These are phyloP conservation scores for Xylariales sp. DNA, from an alignment of 2,329 filamentous ascomycete genomes.

Conservation along the genomic window DNA sequence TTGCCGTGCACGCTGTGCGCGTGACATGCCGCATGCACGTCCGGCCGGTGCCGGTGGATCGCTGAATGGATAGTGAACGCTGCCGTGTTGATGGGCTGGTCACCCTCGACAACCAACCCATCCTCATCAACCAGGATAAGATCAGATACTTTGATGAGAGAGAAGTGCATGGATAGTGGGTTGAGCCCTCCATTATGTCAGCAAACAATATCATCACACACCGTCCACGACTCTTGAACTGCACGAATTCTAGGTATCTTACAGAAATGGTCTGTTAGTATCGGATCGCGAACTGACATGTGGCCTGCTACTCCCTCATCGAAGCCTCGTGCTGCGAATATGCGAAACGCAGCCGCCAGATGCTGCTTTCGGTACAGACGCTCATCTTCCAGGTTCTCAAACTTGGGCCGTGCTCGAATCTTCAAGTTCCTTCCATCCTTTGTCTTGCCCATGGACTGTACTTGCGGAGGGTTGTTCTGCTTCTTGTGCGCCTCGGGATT, in stretches of 20 bases:
- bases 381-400: conserved; percentile 46
- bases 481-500: too few species aligned
- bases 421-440: conserved; percentile 22
- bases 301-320: conserved; percentile 61
- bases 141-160: conserved; percentile 53
- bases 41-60: conserved; percentile 52
- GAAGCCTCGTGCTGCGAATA: conserved; percentile 58
- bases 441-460: conserved; percentile 21
- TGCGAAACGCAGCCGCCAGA: conserved; percentile 56
- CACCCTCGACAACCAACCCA: conserved; percentile 53
- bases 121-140: conserved; percentile 56
- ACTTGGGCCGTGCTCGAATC: conserved; percentile 29
- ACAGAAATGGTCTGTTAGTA: conserved; percentile 56
- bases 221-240: neutral
- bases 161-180: conserved; percentile 53
- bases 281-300: conserved; percentile 58
- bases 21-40: conserved; percentile 58
- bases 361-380: conserved; percentile 55
- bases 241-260: conserved; percentile 31
- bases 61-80: conserved; percentile 60
- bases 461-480: conserved; percentile 17
- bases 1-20: conserved; percentile 56
- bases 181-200: too few species aligned
- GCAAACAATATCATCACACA: neutral
- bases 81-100: conserved; percentile 51